These are phyloP conservation scores for Aspergillus sp. DNA, from an alignment of 2,329 filamentous ascomycete genomes.

Conservation along the genomic window DNA sequence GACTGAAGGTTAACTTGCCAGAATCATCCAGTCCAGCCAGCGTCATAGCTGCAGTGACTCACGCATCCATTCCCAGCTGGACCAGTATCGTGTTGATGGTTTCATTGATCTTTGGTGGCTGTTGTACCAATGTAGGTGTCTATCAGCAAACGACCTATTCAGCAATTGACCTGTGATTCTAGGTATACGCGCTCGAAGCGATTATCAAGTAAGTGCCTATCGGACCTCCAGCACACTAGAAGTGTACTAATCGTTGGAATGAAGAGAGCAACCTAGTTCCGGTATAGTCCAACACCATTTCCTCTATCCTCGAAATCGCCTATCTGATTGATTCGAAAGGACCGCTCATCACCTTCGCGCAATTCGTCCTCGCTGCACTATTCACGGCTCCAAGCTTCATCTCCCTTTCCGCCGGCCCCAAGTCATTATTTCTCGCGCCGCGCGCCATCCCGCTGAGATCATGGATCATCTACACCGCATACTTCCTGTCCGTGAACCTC, in stretches of 20 bases:
- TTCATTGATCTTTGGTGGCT: constrained; percentile 88
- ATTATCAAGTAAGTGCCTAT: constrained; percentile 76
- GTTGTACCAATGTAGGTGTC: constrained; percentile 78
- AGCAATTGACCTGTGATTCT: constrained; percentile 11
- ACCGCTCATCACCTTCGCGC: constrained; percentile 82
- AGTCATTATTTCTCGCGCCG: constrained; percentile 69
- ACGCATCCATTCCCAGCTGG: constrained; percentile 54
- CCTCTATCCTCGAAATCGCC: neutral
- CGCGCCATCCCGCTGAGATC: constrained; percentile 79
- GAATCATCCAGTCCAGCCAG: constrained; percentile 7
- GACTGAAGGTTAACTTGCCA: neutral
- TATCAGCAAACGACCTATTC: constrained; percentile 13
- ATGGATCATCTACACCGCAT: constrained; percentile 82
- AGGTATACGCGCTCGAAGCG: constrained; percentile 95
- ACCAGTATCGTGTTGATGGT: constrained; percentile 67
- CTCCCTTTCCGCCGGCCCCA: constrained; percentile 57
- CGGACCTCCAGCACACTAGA: neutral
- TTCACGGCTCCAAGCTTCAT: constrained; percentile 75
- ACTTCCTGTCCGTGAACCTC: constrained; percentile 92
- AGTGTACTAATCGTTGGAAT: constrained; percentile 9
- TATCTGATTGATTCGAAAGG: constrained; percentile 47
- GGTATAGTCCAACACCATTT: constrained; percentile 51
- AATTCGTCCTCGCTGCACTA: constrained; percentile 78
- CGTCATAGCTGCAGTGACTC: constrained; percentile 28
- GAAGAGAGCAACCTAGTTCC: constrained; percentile 76